Conservation (phyloP, 345 rosid genomes). For the Erodium maritimum region DNA sequence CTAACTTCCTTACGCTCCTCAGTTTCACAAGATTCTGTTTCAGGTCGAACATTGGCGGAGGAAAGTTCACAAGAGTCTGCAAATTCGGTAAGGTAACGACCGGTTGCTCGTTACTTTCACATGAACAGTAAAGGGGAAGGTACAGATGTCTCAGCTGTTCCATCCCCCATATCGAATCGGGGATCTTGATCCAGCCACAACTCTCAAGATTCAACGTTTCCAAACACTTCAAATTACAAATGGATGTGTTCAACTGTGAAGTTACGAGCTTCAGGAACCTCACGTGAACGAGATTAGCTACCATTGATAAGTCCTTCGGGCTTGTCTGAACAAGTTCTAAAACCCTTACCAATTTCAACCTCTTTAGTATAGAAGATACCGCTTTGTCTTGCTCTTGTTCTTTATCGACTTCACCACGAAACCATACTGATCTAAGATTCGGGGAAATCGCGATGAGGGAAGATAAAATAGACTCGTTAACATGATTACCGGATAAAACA, state of each 20-base stretch:
- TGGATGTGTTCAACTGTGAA: conserved; percentile 1
- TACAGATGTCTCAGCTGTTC: conserved; percentile 12
- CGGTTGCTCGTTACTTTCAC: not conserved
- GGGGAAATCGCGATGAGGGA: no score
- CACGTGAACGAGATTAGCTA: conserved; percentile 14
- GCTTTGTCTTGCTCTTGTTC: no score
- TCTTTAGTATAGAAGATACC: no score
- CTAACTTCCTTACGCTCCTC: conserved; percentile 9
- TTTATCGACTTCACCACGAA: no score
- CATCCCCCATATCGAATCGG: conserved; percentile 18
- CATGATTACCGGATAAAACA: no score
- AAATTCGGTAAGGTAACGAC: conserved; percentile 7
- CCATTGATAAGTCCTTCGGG: no score
- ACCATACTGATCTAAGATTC: no score
- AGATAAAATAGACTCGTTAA: no score
- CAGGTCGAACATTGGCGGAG: conserved; percentile 2
- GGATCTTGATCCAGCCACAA: not conserved
- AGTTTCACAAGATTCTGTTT: not conserved
- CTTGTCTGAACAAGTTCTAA: no score
- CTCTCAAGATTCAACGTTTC: conserved; percentile 17
- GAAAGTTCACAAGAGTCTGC: conserved; percentile 14
- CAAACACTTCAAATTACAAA: conserved; percentile 18
- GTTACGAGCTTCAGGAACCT: conserved; percentile 9
- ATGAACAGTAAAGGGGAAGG: conserved; percentile 6
- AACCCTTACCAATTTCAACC: no score